These are phyloP conservation scores for Ceratobasidium sp. DNA, from an alignment of 1,284 basidiomycete species.

Conservation along the genomic window DNA sequence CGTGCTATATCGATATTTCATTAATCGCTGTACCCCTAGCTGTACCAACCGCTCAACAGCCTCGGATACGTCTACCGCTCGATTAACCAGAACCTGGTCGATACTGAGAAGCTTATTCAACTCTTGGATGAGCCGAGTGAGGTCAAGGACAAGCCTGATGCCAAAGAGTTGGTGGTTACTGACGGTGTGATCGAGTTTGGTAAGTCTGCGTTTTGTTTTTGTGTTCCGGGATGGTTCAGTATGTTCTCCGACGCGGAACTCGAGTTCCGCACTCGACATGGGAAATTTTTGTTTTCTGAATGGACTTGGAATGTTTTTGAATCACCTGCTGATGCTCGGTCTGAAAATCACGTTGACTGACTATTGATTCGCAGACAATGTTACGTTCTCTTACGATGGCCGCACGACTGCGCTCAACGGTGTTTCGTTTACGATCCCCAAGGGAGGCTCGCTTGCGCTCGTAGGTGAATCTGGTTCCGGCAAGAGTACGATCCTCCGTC, in stretches of 20 bases:
- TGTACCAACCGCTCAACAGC: conserved; percentile 76
- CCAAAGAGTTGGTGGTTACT: conserved; percentile 73
- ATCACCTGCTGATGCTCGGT: conserved; percentile 30
- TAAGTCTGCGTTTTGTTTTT: conserved; percentile 64
- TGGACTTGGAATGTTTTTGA: neutral
- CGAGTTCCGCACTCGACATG: too few relatives aligned
- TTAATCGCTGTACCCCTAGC: too few relatives aligned
- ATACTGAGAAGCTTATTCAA: conserved; percentile 78
- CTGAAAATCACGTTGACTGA: conserved; percentile 19
- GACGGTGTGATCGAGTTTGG: conserved; percentile 86
- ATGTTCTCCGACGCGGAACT: too few relatives aligned
- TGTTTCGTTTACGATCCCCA: conserved; percentile 84
- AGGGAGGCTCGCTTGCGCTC: conserved; percentile 79
- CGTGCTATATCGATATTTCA: too few relatives aligned
- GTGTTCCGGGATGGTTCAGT: neutral
- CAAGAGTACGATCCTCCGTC: conserved; percentile 81
- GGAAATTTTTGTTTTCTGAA: too few relatives aligned
- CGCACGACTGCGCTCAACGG: conserved; percentile 73
- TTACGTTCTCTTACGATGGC: conserved; percentile 83
- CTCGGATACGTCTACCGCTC: conserved; percentile 76
- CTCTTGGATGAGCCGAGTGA: conserved; percentile 80
- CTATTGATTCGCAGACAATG: conserved; percentile 62
- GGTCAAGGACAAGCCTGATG: conserved; percentile 79
- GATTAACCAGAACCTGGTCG: conserved; percentile 77
- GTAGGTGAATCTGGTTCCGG: conserved; percentile 83